Conservation (phyloP, 768 basidiomycete species). For the Suillus occidentalis region DNA sequence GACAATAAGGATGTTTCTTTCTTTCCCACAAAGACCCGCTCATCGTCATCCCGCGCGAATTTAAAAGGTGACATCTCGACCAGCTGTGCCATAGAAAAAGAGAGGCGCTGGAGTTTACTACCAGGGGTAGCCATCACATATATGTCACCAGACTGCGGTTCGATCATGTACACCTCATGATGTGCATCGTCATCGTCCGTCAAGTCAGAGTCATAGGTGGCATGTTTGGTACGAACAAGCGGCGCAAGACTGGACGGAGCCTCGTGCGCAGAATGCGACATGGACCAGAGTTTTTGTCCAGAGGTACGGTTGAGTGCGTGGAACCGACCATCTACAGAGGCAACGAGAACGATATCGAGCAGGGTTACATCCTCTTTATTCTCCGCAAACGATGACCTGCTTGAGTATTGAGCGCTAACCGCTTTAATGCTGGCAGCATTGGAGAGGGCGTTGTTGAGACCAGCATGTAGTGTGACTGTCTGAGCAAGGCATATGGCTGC, state of each 20-base stretch:
- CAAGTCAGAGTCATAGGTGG: conserved; percentile 55
- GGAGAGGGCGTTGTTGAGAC: conserved; percentile 28
- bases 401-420: conserved; percentile 18
- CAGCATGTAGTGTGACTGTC: conserved; percentile 28
- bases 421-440: conserved; percentile 17
- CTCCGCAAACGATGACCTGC: conserved; percentile 12
- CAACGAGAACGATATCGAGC: conserved; percentile 82
- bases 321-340: conserved; percentile 92
- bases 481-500: conserved; percentile 32
- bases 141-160: conserved; percentile 92
- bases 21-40: conserved; percentile 81
- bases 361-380: conserved; percentile 53
- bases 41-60: conserved; percentile 56
- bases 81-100: conserved; percentile 88
- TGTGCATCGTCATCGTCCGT: conserved; percentile 50
- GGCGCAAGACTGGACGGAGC: conserved; percentile 62
- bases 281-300: conserved; percentile 85
- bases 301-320: conserved; percentile 90
- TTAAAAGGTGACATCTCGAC: conserved; percentile 87
- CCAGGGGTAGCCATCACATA: conserved; percentile 76
- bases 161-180: conserved; percentile 87
- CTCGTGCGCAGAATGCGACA: conserved; percentile 57
- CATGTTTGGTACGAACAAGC: conserved; percentile 71
- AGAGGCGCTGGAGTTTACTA: conserved; percentile 80
- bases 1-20: conserved; percentile 84